A percentile compares a stretch with the other conserved stretches of the same genome.
phyloP scores from a whole-genome alignment of 441 rosid species.

The Erodium chrysanthum region DNA sequence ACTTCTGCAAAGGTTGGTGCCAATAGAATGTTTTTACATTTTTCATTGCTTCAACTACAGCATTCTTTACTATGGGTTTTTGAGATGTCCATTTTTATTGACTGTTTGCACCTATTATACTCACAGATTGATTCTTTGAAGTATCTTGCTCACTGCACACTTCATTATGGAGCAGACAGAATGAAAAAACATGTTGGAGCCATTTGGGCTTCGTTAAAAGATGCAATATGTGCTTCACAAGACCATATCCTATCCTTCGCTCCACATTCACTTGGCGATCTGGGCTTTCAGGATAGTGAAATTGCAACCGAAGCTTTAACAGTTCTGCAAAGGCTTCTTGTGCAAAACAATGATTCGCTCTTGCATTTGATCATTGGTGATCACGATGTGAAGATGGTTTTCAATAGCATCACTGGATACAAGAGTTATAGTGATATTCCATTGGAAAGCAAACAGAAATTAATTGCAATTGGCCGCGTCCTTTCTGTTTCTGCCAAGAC shows the following conservation, averaged over 20 bases:
- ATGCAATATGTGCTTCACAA: conserved; percentile 40
- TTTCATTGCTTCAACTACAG: conserved; percentile 8
- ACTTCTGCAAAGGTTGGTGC: conserved; percentile 67
- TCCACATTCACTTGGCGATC: conserved; percentile 36
- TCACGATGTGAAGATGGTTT: conserved; percentile 40
- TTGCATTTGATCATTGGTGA: conserved; percentile 46
- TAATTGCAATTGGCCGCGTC: conserved; percentile 48
- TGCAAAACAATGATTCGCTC: conserved; percentile 41
- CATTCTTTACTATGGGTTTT: conserved; percentile 17
- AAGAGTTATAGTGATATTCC: conserved; percentile 37
- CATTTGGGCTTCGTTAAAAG: conserved; percentile 67
- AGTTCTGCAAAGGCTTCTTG: conserved; percentile 47
- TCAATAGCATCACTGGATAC: conserved; percentile 39
- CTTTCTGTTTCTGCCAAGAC: conserved; percentile 58
- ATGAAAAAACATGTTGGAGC: conserved; percentile 47
- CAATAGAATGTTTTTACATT: conserved; percentile 9
- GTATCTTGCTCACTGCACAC: conserved; percentile 46
- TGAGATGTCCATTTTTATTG: conserved; percentile 18
- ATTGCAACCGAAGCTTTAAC: conserved; percentile 50
- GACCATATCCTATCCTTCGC: conserved; percentile 31
- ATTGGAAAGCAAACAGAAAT: conserved; percentile 44
- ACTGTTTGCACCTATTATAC: conserved; percentile 15
- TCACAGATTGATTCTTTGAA: conserved; percentile 76
- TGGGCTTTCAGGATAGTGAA: conserved; percentile 33
- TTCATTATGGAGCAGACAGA: conserved; percentile 55